Conservation (phyloP, 2,329 filamentous ascomycete genomes). For the Lecanoromycetidae sp. region DNA sequence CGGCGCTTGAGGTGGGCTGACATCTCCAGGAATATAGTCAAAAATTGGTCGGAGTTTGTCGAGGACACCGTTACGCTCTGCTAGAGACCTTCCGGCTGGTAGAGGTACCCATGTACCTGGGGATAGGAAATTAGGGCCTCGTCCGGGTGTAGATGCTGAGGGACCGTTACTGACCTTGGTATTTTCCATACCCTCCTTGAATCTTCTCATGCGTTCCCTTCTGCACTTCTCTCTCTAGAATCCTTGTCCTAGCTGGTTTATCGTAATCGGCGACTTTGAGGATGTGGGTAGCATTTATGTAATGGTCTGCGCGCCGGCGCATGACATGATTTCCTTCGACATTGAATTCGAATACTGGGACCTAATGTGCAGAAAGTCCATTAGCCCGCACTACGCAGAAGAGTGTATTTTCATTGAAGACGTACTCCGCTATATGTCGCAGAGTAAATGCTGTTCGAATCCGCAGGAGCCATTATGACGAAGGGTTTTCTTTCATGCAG, state of each 20-base stretch:
- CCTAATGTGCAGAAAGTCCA: constrained; percentile 42
- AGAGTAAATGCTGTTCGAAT: constrained; percentile 43
- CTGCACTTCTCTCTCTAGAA: constrained; percentile 91
- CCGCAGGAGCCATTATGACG: constrained; percentile 22
- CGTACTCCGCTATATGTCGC: constrained; percentile 53
- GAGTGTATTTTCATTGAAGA: constrained; percentile 8
- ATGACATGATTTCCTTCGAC: constrained; percentile 87
- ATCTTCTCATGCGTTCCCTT: constrained; percentile 96
- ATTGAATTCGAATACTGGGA: constrained; percentile 89
- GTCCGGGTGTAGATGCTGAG: neutral
- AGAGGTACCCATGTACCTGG: constrained; percentile 92
- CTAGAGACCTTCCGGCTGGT: constrained; percentile 64
- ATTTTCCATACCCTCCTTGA: constrained; percentile 96
- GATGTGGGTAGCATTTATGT: constrained; percentile 99
- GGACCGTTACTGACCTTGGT: constrained; percentile 54
- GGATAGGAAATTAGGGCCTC: constrained; percentile 10
- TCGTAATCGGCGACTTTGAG: constrained; percentile 94
- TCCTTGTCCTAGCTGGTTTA: constrained; percentile 87
- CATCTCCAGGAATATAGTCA: constrained; percentile 71
- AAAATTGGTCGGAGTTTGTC: constrained; percentile 79
- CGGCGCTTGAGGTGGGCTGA: constrained; percentile 84
- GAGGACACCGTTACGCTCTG: constrained; percentile 74
- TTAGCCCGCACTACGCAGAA: neutral
- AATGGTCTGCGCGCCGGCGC: constrained; percentile 83
- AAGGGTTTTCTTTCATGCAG: constrained; percentile 1